Base-by-base conservation (phyloP, 1,284 basidiomycete species). In the Trichosporon sp. region DNA sequence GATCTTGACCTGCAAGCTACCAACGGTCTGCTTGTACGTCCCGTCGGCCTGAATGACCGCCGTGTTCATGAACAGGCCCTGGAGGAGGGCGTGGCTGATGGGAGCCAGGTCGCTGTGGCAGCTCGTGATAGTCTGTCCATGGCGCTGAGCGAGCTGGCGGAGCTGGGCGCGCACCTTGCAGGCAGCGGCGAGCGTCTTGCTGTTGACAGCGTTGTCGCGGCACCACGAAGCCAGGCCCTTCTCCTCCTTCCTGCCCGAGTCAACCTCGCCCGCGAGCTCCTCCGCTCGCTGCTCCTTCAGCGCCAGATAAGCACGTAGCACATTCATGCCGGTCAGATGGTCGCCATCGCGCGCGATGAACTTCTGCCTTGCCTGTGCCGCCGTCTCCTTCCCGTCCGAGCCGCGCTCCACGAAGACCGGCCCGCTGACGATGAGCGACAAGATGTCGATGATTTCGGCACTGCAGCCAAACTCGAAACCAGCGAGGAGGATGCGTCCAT, bases 321-420 rank as follows among this genome's bases (percentile, higher is more conserved):
- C 88, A 69, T 95, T 95, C 66, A 97, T 84, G 62, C 89, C 85
- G 13, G 93, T 96, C 64, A 96, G 83, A 76, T 96, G 92, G 76
- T 99, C 95, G 23, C 95, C 95, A 61, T 89, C 87, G 2, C 86
- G 81, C 74, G 93, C 90, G 13, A 87, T 84, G 76, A 97, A 97
- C 75, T 90, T 90, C 54, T 84, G 81, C 2, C 90, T 84, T 0
- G 88, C 88, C 60, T 87, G 87, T 0, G 84, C 79, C 0, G 89
- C 88, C 4, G 82, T 82, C 58, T 93, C 90, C 21, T 93, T 85
- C 60, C 89, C 84, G 64, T 88, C 87, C 13, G 60, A 72, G 2
- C 61, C 65, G 54, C 70, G 74, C 70, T 73, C 85, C 60, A 89
- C 74, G 80, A 92, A 92, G 14, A 92, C 83, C 65, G 33, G 88